phyloP scores from a whole-genome alignment of 1,284 basidiomycete genomes.

The Ustilago sp. region DNA sequence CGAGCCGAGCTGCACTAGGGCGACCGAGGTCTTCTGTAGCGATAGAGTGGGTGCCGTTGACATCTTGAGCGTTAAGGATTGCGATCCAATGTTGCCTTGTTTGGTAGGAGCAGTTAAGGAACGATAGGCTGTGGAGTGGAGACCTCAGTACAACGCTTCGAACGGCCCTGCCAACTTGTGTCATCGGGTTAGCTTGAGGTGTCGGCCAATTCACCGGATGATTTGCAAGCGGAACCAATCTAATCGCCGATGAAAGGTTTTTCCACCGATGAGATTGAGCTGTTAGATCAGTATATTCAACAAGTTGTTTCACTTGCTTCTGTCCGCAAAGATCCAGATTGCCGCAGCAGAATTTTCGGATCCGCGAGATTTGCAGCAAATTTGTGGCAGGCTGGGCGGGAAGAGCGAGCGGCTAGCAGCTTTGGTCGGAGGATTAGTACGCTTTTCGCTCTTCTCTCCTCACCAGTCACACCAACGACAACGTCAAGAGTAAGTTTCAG shows the following conservation, averaged over 20 bases:
- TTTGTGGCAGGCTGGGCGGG: neutral
- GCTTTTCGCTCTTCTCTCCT: conserved; percentile 12
- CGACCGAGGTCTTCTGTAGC: conserved; percentile 55
- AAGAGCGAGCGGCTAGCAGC: conserved; percentile 1
- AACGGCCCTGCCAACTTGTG: conserved; percentile 1
- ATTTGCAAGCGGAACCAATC: neutral
- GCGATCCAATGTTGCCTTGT: neutral
- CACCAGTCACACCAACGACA: conserved; percentile 38
- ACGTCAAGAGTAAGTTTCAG: conserved; percentile 23
- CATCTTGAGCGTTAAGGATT: conserved; percentile 15
- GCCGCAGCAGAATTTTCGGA: conserved; percentile 39
- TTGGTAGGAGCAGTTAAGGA: neutral
- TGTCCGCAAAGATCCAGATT: conserved; percentile 1
- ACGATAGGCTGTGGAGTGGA: neutral
- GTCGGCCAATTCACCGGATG: conserved; percentile 18
- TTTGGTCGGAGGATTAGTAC: conserved; percentile 1
- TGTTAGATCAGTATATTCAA: neutral
- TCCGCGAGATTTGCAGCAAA: conserved; percentile 19
- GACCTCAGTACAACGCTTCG: neutral
- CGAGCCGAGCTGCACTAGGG: conserved; percentile 65
- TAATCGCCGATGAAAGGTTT: neutral
- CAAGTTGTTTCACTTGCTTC: neutral
- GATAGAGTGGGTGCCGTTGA: conserved; percentile 37
- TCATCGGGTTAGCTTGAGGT: neutral
- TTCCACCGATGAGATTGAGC: conserved; percentile 3